Evolutionary conservation across 768 basidiomycete genomes (phyloP).

Genomic region (Lenzites betulinus): DNA sequence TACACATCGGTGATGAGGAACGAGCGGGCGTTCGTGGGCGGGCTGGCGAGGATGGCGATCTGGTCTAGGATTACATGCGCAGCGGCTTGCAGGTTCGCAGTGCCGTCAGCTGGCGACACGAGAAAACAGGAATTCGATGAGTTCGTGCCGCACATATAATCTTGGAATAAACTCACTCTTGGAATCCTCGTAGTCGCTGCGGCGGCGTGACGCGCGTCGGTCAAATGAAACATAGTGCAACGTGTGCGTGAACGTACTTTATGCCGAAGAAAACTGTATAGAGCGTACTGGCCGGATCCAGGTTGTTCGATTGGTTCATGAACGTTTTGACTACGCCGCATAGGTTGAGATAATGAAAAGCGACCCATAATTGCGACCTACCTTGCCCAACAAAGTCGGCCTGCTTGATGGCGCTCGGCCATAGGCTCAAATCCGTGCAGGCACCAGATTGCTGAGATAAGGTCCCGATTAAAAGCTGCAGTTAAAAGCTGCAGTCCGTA

Average conservation of each 20-base stretch:
- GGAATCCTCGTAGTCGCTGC: slow-evolving; percentile 48
- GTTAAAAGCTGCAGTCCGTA: no score
- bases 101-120: slow-evolving; percentile 41
- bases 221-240: neutral
- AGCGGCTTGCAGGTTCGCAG: slow-evolving; percentile 45
- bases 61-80: slow-evolving; percentile 46
- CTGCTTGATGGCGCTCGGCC: slow-evolving; percentile 51
- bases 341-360: neutral
- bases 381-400: slow-evolving; percentile 54
- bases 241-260: slow-evolving; percentile 39
- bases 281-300: slow-evolving; percentile 50
- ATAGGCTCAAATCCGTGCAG: slow-evolving; percentile 48
- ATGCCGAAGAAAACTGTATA: slow-evolving; percentile 59
- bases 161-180: slow-evolving; percentile 33
- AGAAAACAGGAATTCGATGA: neutral
- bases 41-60: slow-evolving; percentile 46
- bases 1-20: slow-evolving; percentile 55
- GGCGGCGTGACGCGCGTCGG: no score
- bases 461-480: neutral
- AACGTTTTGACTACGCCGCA: slow-evolving; percentile 41
- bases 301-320: slow-evolving; percentile 43
- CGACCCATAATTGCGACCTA: slow-evolving; percentile 22
- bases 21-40: slow-evolving; percentile 51
- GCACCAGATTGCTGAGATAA: slow-evolving; percentile 42
- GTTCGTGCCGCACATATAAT: neutral